A percentile compares a stretch with the other conserved stretches of the same genome.
Evolutionary conservation across 192 early-diverging fungal species (phyloP).

Genomic region (Linnemannia elongata): DNA sequence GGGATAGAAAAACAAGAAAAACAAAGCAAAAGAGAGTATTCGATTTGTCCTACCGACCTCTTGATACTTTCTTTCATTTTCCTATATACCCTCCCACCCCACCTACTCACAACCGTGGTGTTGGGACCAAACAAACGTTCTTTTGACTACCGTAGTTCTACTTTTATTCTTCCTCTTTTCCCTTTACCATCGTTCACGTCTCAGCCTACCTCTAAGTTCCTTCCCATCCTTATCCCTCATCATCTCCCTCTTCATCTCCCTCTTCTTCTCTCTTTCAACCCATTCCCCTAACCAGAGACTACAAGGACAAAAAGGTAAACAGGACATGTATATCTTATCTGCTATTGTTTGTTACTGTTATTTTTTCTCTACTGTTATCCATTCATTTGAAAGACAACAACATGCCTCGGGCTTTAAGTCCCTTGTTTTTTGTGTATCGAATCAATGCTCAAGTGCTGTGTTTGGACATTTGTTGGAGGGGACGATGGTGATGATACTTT

Average conservation of each 20-base stretch:
- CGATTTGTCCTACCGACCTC: conserved; percentile 4
- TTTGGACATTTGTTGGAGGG: too few relatives aligned
- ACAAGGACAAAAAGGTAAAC: background rate
- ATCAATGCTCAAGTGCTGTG: too few relatives aligned
- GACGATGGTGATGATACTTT: too few relatives aligned
- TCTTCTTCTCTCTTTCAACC: background rate
- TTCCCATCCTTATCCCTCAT: background rate
- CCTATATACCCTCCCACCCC: background rate
- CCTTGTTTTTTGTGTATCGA: too few relatives aligned
- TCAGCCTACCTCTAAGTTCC: background rate
- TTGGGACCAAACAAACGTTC: background rate
- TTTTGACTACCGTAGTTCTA: background rate
- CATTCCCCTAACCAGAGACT: background rate
- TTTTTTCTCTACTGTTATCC: background rate
- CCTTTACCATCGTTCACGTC: background rate
- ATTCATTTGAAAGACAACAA: too few relatives aligned
- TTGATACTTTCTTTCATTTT: background rate
- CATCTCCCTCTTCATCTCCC: background rate
- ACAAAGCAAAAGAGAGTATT: background rate
- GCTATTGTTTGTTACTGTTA: background rate
- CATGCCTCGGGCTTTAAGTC: too few relatives aligned
- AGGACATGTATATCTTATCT: background rate
- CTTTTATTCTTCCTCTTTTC: background rate
- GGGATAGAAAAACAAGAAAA: conserved; percentile 3
- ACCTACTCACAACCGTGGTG: background rate